These are phyloP conservation scores for Acaromyces ingoldii DNA, from an alignment of 1,284 basidiomycete genomes.

Conservation along the genomic window DNA sequence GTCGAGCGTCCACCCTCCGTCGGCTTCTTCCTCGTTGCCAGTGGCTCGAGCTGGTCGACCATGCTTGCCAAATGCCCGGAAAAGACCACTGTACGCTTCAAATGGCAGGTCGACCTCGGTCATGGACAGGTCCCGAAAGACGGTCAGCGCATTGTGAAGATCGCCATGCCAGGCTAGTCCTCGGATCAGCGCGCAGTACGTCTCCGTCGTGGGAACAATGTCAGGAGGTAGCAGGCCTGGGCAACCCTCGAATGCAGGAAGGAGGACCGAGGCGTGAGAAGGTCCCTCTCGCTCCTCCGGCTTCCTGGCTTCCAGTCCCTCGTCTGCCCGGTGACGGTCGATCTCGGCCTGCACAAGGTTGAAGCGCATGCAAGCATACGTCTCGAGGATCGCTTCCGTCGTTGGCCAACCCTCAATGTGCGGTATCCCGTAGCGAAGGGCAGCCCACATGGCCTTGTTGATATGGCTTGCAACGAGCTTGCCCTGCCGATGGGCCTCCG, in stretches of 20 bases:
- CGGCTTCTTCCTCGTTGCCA: constrained; percentile 1
- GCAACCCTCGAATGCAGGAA: too few species aligned
- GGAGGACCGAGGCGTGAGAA: too few species aligned
- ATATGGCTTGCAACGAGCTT: not conserved
- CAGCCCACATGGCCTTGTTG: not conserved
- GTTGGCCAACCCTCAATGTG: not conserved
- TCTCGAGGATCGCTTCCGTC: not conserved
- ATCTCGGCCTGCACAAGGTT: not conserved
- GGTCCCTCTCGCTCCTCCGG: not conserved
- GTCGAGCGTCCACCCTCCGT: not conserved
- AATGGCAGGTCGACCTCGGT: not conserved
- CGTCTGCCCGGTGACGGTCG: not conserved
- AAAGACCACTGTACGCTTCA: not conserved
- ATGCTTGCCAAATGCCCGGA: constrained; percentile 2
- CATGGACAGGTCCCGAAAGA: not conserved
- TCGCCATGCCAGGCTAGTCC: not conserved
- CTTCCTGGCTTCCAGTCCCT: not conserved
- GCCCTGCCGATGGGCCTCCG: not conserved
- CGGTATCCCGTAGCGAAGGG: not conserved
- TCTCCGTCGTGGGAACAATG: not conserved
- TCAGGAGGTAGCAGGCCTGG: not conserved
- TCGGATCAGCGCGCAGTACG: not conserved
- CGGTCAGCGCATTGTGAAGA: not conserved
- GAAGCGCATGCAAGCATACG: not conserved
- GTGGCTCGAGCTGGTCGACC: not conserved